A percentile compares a stretch with the other conserved stretches of the same genome.
phyloP scores from a whole-genome alignment of 2,329 filamentous ascomycete species.

The Nemania sp. region DNA sequence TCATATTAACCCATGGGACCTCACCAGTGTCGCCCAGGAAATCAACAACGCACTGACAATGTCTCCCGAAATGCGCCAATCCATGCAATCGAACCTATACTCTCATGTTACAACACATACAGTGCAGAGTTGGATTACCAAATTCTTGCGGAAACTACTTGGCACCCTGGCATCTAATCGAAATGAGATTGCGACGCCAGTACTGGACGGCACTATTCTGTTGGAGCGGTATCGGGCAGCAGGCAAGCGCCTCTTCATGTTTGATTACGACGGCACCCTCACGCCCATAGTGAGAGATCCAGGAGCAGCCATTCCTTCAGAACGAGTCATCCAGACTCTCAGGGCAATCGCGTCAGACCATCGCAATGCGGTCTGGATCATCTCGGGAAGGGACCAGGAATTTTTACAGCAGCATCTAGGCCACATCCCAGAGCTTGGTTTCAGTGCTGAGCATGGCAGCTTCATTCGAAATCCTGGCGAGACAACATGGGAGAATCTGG shows the following conservation, averaged over 20 bases:
- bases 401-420: conserved; percentile 93
- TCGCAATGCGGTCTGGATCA: conserved; percentile 95
- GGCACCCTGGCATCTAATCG: conserved; percentile 83
- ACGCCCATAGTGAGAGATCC: conserved; percentile 96
- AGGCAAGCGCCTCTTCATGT: conserved; percentile 91
- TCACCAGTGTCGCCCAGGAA: conserved; percentile 83
- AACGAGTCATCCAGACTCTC: conserved; percentile 82
- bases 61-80: conserved; percentile 71
- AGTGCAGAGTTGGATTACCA: conserved; percentile 86
- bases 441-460: conserved; percentile 96
- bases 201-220: conserved; percentile 80
- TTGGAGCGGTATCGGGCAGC: conserved; percentile 80
- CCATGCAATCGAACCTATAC: conserved; percentile 81
- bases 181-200: conserved; percentile 80
- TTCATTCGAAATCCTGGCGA: conserved; percentile 87
- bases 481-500: conserved; percentile 87
- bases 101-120: conserved; percentile 87
- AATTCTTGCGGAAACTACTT: conserved; percentile 82
- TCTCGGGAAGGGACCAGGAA: conserved; percentile 91
- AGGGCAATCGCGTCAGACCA: conserved; percentile 83
- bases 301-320: conserved; percentile 86
- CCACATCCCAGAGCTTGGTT: conserved; percentile 88
- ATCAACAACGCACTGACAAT: conserved; percentile 87
- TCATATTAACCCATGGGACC: conserved; percentile 97
- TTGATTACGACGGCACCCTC: conserved; percentile 97